Evolutionary conservation across 768 basidiomycete species (phyloP), one percentile per base, ranked within the genome.

Genomic region (Mycena belliarum): DNA sequence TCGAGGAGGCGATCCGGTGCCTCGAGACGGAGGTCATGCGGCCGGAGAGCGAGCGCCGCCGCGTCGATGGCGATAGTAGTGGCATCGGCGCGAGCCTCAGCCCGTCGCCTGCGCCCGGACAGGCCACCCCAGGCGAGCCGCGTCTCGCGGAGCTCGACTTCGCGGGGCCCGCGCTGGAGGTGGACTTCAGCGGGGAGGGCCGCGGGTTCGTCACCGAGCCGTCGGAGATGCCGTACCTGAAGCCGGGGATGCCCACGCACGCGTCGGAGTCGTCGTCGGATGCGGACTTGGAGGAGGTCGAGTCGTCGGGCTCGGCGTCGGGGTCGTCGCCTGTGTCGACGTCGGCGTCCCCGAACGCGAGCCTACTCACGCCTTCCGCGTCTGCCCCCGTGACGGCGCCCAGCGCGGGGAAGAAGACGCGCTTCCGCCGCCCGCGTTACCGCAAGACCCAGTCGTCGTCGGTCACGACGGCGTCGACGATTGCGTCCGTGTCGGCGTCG

Each of bases 11-110:
- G 0, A 85, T 96, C n/a, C 78, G 81, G 57, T 94, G 89, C 67
- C 81, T 99, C 15, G 97, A 99, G 72, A 79, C 78, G 24, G 93
- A 95, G 71, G 81, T 98, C 5, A 82, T 84, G 47, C 81, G 90
- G 40, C 88, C 91, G 0, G 73, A 75, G 26, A 82, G 80, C 28
- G 90, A 97, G 76, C 88, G 86, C 75, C 84, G 85, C 63, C 74
- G 82, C 20, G 68, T 93, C 21, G 75, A 81, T n/a, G 72, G 29
- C 29, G 29, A 32, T 12, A 12, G 29, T 12, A 12, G 29, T 71
- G 2, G 83, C 83, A 7, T n/a, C n/a, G 79, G 80, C 16, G 65
- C 76, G 52, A 68, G 76, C 60, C 74, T 78, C 5, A 80, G 79
- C 23, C 79, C 78, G 6, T 86, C 86, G 14, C 86, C 87, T 0